Base-by-base conservation (phyloP, 805 yeast species). In the Wickerhamiella brachini region DNA sequence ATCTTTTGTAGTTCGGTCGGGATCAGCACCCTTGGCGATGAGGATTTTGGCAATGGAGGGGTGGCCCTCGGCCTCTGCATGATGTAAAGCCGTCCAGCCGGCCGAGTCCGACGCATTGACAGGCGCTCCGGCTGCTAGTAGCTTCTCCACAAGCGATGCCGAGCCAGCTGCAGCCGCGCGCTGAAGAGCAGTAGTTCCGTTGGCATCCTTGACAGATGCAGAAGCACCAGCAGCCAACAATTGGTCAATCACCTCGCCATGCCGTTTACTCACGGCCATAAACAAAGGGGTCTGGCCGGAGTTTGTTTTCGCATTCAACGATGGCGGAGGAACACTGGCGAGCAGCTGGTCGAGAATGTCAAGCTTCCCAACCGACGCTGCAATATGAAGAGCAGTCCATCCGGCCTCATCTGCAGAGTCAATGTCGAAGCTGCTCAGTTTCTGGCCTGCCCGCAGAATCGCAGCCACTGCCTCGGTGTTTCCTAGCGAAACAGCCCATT, bases 31-130 rank as follows among this genome's bases (percentile, higher is more conserved):
- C 5, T 73, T 68, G 49, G 60, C 71, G 1, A 81, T 79, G 46
- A 89, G 67, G 34, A 70, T 60, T 1, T 79, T 70, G 0, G 85
- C 95, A 10, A 78, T 77, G 53, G 85, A 95, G 1, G 83, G 88
- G 58, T 81, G 81, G 0, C 95, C 96, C 65, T 89, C 97, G 0
- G 95, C 87, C 51, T 83, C 67, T 0, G 97, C 95, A 65, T 86
- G 95, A 64, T 86, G 95, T 53, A 90, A 64, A 1, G 95, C 80
- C 0, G 95, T 83, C 88, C 93, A 86, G 0, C 95, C 93, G 7
- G 49, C 21, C 12, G 57, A 56, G 61, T 89, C 97, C 39, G 76
- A 75, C 2, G 81, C 72, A 59, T 87, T 84, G 21, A 88, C 63
- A 8, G 85, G 83, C 0, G 82, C 77, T 46, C 75, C 75, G 2